These are phyloP conservation scores for Triticum urartu DNA, from an alignment of 176 grass and related monocot genomes.

Conservation along the genomic window DNA sequence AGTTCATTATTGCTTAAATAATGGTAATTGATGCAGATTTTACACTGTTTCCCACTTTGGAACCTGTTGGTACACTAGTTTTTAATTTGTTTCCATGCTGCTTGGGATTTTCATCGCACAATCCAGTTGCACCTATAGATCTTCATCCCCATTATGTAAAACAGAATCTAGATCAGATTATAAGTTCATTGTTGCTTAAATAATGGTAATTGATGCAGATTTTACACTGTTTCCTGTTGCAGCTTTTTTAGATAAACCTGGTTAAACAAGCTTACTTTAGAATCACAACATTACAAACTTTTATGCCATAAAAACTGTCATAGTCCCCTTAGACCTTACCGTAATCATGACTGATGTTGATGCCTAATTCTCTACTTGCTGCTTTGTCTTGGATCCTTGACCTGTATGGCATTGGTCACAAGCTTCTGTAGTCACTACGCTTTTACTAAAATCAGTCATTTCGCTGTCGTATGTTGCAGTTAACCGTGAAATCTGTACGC, in stretches of 20 bases:
- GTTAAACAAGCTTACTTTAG: background rate
- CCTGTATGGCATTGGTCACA: background rate
- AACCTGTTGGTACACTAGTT: background rate
- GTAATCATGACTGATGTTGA: constrained; percentile 14
- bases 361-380: background rate
- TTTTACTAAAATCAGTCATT: background rate
- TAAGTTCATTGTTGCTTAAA: constrained; percentile 17
- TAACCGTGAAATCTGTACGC: constrained; percentile 45
- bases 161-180: background rate
- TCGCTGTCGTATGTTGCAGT: constrained; percentile 46
- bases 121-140: background rate
- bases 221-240: background rate
- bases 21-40: no score
- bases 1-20: no score
- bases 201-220: background rate
- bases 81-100: background rate
- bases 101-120: background rate
- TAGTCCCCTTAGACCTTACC: background rate
- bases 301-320: constrained; percentile 1
- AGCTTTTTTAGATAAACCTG: background rate
- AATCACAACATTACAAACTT: background rate
- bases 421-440: background rate
- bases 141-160: background rate
- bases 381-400: background rate
- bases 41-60: no score